These are phyloP conservation scores for Tetraselmis striata DNA, from an alignment of 139 green algal genomes.

Conservation along the genomic window DNA sequence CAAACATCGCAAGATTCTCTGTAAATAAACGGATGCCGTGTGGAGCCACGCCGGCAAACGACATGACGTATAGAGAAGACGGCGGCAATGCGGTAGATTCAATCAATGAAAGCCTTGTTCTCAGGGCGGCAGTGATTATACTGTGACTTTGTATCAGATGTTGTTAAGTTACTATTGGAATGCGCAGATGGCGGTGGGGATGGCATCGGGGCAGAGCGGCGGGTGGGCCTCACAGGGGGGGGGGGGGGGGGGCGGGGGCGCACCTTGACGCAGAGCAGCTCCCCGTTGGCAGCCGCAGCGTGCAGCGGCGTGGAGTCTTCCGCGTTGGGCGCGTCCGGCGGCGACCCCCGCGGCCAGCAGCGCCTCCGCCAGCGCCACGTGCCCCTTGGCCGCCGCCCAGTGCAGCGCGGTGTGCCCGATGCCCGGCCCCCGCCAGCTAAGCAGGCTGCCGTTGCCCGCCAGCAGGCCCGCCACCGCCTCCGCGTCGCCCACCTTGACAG, in stretches of 20 bases:
- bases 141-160: too few relatives aligned
- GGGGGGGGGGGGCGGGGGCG: neutral
- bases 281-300: conserved; percentile 4
- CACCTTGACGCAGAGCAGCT: neutral
- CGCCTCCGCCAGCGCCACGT: neutral
- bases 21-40: too few relatives aligned
- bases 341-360: neutral
- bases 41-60: too few relatives aligned
- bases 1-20: too few relatives aligned
- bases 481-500: conserved; percentile 15
- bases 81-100: too few relatives aligned
- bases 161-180: too few relatives aligned
- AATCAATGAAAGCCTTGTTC: too few relatives aligned
- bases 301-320: conserved; percentile 8
- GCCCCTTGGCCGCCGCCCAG: conserved; percentile 4
- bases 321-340: conserved; percentile 2
- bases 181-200: neutral
- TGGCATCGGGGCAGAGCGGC: neutral
- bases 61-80: too few relatives aligned
- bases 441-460: conserved; percentile 17
- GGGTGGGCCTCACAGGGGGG: neutral
- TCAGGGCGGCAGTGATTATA: too few relatives aligned
- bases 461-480: conserved; percentile 3
- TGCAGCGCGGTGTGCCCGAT: conserved; percentile 18
- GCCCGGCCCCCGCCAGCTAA: conserved; percentile 18